These are phyloP conservation scores for Evernia prunastri DNA, from an alignment of 495 filamentous ascomycete species.

Conservation along the genomic window DNA sequence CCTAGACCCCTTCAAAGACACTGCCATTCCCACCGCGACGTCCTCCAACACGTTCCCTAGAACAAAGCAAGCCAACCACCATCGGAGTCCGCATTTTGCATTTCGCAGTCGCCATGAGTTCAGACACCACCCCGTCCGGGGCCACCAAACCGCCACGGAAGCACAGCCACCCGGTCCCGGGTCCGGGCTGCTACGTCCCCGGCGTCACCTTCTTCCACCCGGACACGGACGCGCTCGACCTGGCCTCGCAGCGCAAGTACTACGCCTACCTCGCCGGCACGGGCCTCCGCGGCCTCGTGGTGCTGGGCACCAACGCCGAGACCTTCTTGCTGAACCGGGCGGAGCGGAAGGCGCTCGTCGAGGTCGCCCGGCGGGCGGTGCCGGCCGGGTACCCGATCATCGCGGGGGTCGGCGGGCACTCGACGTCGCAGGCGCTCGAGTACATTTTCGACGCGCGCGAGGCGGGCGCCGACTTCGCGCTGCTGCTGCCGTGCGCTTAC, in stretches of 20 bases:
- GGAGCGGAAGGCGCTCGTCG: neutral
- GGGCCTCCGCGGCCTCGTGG: neutral
- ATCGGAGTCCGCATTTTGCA: no score
- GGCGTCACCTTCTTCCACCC: constrained; percentile 51
- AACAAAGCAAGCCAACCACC: no score
- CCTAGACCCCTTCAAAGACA: neutral
- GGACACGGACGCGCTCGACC: constrained; percentile 44
- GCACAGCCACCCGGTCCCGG: constrained; percentile 32
- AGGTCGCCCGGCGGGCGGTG: neutral
- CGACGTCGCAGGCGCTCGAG: neutral
- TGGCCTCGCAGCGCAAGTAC: neutral
- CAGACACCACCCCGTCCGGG: neutral
- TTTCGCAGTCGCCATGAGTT: neutral
- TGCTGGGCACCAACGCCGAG: neutral
- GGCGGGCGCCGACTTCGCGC: neutral
- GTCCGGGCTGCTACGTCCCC: constrained; percentile 40
- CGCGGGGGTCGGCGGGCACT: neutral
- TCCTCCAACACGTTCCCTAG: neutral
- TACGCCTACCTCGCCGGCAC: neutral
- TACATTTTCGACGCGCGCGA: neutral
- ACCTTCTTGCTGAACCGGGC: neutral
- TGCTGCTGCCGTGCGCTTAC: neutral
- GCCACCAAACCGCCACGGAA: neutral
- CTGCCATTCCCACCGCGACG: neutral
- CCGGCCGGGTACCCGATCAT: neutral